Evolutionary conservation across 225 moss, liverwort and hornwort genomes (phyloP).

Genomic region (Marchantia polymorpha): DNA sequence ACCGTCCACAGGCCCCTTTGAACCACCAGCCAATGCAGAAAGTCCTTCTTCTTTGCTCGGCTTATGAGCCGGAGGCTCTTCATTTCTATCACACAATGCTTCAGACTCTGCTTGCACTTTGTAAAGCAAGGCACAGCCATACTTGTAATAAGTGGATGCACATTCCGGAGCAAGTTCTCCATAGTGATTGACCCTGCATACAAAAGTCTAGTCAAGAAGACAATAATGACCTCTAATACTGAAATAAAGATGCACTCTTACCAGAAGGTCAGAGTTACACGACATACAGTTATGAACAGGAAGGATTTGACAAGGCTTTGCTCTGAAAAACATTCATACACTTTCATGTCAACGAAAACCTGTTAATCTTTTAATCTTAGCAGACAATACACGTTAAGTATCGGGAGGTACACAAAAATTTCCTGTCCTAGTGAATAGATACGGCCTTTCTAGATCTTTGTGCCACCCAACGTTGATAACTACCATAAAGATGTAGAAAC

Average conservation of each 20-base stretch:
- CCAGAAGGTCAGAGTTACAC: background rate
- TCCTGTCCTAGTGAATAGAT: too few species aligned
- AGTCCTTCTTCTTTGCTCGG: conserved; percentile 25
- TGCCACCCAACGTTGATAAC: too few species aligned
- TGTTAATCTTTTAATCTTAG: too few species aligned
- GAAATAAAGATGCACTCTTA: background rate
- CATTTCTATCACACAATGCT: conserved; percentile 57
- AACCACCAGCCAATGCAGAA: conserved; percentile 45
- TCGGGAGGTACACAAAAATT: too few species aligned
- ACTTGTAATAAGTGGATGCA: conserved; percentile 75
- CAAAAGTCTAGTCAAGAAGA: background rate
- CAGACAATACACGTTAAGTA: too few species aligned
- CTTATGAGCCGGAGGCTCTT: conserved; percentile 19
- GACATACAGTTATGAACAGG: background rate
- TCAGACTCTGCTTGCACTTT: conserved; percentile 88
- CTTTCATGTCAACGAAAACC: too few species aligned
- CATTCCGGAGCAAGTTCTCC: conserved; percentile 85
- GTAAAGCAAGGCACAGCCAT: conserved; percentile 84
- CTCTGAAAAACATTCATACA: background rate
- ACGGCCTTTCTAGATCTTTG: too few species aligned
- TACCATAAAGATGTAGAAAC: too few species aligned
- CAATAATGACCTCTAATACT: background rate
- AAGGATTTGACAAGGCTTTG: background rate
- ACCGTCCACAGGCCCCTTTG: conserved; percentile 29
- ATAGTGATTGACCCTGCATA: conserved; percentile 62